Evolutionary conservation across 164 flowering plant species (phyloP).

Genomic region (Berberis thunbergii): DNA sequence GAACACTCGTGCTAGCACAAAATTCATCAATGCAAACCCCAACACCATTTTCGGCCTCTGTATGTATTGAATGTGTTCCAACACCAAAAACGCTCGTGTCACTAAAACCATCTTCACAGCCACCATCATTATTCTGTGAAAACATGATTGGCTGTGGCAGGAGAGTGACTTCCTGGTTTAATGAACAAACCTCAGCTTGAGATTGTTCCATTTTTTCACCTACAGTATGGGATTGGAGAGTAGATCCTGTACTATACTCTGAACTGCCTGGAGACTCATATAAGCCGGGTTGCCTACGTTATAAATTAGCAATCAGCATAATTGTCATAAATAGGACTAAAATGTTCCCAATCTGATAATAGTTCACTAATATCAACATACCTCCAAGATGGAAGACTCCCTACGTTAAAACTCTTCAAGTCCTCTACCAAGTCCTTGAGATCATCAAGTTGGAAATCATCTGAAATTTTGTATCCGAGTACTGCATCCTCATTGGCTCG

Average conservation of each 20-base stretch:
- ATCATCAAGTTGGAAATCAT: conserved; percentile 50
- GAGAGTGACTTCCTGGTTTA: conserved; percentile 21
- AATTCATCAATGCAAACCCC: conserved; percentile 9
- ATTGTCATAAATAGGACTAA: background rate
- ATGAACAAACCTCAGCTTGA: conserved; percentile 32
- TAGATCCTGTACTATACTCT: conserved; percentile 78
- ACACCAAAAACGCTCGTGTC: background rate
- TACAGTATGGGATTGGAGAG: conserved; percentile 30
- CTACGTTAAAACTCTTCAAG: conserved; percentile 41
- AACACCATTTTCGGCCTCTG: conserved; percentile 1
- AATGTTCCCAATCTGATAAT: background rate
- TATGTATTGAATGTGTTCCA: conserved; percentile 4
- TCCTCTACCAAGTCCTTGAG: conserved; percentile 58
- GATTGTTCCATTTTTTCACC: conserved; percentile 33
- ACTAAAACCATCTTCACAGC: conserved; percentile 13
- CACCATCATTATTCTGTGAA: conserved; percentile 11
- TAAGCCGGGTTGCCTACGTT: conserved; percentile 59
- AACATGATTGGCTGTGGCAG: conserved; percentile 16
- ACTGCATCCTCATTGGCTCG: conserved; percentile 47
- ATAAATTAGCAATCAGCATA: conserved; percentile 8
- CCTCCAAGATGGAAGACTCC: conserved; percentile 56
- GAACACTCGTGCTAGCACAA: conserved; percentile 4
- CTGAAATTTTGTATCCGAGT: conserved; percentile 25
- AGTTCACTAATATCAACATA: conserved; percentile 15
- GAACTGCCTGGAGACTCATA: conserved; percentile 78